phyloP scores from a whole-genome alignment of 371 early-diverging fungal species.

The Mortierella sp. region DNA sequence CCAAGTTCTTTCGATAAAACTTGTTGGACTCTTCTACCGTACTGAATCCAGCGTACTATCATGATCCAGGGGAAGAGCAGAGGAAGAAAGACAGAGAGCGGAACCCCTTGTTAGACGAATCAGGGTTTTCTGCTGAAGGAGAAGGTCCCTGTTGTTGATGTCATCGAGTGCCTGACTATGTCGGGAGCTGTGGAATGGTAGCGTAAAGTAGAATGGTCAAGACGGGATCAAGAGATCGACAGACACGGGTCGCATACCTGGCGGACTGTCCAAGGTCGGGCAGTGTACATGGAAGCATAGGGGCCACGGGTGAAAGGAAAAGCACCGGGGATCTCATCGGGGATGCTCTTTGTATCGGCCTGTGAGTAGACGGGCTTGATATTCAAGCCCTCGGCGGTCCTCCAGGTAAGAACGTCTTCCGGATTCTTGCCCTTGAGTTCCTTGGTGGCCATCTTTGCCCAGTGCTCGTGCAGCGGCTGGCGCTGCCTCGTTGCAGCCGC shows the following conservation, averaged over 20 bases:
- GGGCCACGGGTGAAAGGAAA: slow-evolving; percentile 90
- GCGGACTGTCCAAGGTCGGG: slow-evolving; percentile 86
- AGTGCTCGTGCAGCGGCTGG: slow-evolving; percentile 66
- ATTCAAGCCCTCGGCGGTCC: slow-evolving; percentile 85
- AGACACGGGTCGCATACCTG: slow-evolving; percentile 57
- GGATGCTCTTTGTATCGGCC: slow-evolving; percentile 65
- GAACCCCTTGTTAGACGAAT: background rate
- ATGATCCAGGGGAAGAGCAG: background rate
- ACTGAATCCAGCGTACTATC: slow-evolving; percentile 87
- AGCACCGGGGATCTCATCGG: slow-evolving; percentile 80
- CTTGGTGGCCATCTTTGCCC: slow-evolving; percentile 78
- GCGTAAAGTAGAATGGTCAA: no score
- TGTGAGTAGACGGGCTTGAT: slow-evolving; percentile 87
- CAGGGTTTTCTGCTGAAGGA: no score
- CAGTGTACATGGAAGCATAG: slow-evolving; percentile 91
- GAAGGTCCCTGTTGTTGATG: background rate
- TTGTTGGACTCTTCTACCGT: slow-evolving; percentile 89
- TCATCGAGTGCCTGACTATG: no score
- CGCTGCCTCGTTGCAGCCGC: no score
- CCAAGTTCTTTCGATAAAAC: slow-evolving; percentile 87
- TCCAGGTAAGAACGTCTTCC: slow-evolving; percentile 73
- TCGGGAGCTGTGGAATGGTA: no score
- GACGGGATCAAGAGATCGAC: background rate
- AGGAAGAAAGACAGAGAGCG: background rate
- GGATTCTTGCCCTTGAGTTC: slow-evolving; percentile 90